Evolutionary conservation across 768 basidiomycete species (phyloP).

Genomic region (Hortiboletus flavorubellus): DNA sequence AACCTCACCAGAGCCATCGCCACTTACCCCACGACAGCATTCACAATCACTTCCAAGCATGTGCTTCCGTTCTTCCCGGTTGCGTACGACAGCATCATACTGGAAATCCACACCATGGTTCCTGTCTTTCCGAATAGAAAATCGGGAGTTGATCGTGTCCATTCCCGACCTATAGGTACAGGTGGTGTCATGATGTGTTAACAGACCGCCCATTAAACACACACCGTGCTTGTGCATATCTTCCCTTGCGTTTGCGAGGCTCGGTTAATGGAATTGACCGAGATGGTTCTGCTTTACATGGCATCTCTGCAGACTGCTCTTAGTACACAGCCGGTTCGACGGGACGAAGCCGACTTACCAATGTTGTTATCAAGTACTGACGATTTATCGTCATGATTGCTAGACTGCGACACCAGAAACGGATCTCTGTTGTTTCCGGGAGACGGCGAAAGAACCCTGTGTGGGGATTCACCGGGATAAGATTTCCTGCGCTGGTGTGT

Average conservation of each 20-base stretch:
- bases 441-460: slow-evolving; percentile 5
- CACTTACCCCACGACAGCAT: slow-evolving; percentile 69
- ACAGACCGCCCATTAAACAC: slow-evolving; percentile 10
- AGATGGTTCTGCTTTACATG: slow-evolving; percentile 11
- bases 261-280: slow-evolving; percentile 12
- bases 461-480: slow-evolving; percentile 13
- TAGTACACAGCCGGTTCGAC: background rate
- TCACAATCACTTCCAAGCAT: slow-evolving; percentile 81
- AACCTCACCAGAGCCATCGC: background rate
- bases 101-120: slow-evolving; percentile 68
- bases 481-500: slow-evolving; percentile 16
- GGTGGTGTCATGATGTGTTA: background rate
- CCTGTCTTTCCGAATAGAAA: slow-evolving; percentile 58
- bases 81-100: slow-evolving; percentile 75
- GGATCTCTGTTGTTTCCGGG: slow-evolving; percentile 7
- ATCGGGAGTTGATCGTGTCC: slow-evolving; percentile 58
- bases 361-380: background rate
- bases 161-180: slow-evolving; percentile 24
- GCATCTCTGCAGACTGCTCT: slow-evolving; percentile 9
- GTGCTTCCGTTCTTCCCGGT: slow-evolving; percentile 55
- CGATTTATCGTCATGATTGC: background rate
- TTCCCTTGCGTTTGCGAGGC: slow-evolving; percentile 52
- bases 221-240: slow-evolving; percentile 47
- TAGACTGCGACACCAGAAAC: slow-evolving; percentile 1
- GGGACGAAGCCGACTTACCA: slow-evolving; percentile 12